A percentile compares a stretch with the other conserved stretches of the same genome.
Conservation (phyloP, 2,329 filamentous ascomycete species). For the Colletotrichum eleusines region DNA sequence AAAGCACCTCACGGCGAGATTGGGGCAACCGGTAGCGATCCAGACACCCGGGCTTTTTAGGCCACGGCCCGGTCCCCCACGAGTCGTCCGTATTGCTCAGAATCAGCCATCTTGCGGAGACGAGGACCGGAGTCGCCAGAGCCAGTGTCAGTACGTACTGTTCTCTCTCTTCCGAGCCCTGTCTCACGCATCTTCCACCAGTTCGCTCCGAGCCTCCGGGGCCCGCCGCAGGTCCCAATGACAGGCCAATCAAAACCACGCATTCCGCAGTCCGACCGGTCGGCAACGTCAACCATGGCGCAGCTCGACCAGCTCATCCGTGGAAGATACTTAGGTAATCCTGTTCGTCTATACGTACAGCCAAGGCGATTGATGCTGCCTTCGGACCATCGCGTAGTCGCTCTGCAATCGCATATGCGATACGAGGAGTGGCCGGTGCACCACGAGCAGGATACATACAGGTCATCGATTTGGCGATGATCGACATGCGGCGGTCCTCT, state of each 20-base stretch:
- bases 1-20: slow-evolving; percentile 39
- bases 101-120: background rate
- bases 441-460: background rate
- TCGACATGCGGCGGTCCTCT: background rate
- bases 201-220: slow-evolving; percentile 34
- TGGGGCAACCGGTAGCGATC: background rate
- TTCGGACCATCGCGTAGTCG: slow-evolving; percentile 1
- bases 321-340: slow-evolving; percentile 9
- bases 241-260: slow-evolving; percentile 22
- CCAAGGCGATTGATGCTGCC: background rate
- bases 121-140: slow-evolving; percentile 2
- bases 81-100: slow-evolving; percentile 13
- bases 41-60: slow-evolving; percentile 9
- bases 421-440: background rate
- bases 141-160: slow-evolving; percentile 5
- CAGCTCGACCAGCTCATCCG: slow-evolving; percentile 35
- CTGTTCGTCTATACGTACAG: slow-evolving; percentile 19
- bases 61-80: slow-evolving; percentile 16
- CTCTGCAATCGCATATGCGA: background rate
- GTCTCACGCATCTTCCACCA: slow-evolving; percentile 34
- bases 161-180: slow-evolving; percentile 28
- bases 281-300: slow-evolving; percentile 25
- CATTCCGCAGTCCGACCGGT: slow-evolving; percentile 23
- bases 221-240: slow-evolving; percentile 18
- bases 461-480: background rate